Evolutionary conservation across 2,329 filamentous ascomycete genomes (phyloP), one percentile per base, ranked within the genome.

Genomic region (Ceratocystis ficicola): DNA sequence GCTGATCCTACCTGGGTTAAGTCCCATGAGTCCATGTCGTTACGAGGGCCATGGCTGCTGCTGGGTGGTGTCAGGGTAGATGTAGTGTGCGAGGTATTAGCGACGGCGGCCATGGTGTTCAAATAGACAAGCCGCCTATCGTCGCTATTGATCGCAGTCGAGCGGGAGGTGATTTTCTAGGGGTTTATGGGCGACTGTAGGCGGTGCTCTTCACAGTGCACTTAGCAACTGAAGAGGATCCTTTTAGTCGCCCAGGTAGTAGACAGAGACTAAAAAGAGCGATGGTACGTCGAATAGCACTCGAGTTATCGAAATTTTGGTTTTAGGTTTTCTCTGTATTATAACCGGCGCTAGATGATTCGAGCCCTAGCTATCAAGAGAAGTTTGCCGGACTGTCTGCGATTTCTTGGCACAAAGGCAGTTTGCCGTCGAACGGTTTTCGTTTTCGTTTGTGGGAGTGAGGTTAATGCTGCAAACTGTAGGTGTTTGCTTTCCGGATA

Each of bases 201-300:
- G n/a, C 17, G 64, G 44, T 65, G 55, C 64, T 65, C 57, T 57
- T 50, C 44, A 50, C 64, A 52, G 64, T 65, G 64, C 64, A 41
- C 64, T 48, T 59, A 65, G 62, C 62, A 64, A 57, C 64, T 65
- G 64, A 65, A 65, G 41, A 65, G 61, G 64, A 44, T 60, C 64
- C 64, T 46, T 50, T 44, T 22, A 36, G 64, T 65, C 64, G 64
- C 64, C 64, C 64, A 50, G 57, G 44, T 65, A 8, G 25, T 59
- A 20, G 30, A 17, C 28, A 50, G 55, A 59, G 12, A 59, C 55
- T 30, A n/a, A 36, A 36, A 59, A 20, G 22, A 28, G 5, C 17
- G 28, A 32, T 59, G 20, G 25, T 17, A 3, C 15, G 22, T 52
- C 28, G 17, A 36, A 57, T 15, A 36, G 28, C 17, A 36, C 28